phyloP scores from a whole-genome alignment of 2,329 filamentous ascomycete genomes.

The Alternaria longipes region DNA sequence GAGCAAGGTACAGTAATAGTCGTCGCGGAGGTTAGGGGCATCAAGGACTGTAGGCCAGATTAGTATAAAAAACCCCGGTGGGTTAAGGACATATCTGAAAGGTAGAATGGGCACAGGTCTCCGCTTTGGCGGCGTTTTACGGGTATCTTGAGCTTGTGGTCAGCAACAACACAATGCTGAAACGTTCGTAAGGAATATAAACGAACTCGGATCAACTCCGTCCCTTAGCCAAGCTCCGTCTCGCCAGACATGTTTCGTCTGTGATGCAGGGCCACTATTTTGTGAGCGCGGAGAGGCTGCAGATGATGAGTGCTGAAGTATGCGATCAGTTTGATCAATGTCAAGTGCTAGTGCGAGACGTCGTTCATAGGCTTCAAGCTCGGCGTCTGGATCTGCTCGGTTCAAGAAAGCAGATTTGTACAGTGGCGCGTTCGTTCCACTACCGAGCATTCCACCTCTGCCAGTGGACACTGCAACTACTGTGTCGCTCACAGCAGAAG shows the following conservation, averaged over 20 bases:
- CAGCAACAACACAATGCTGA: conserved; percentile 7
- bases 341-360: conserved; percentile 82
- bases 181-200: conserved; percentile 6
- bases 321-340: conserved; percentile 73
- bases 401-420: conserved; percentile 66
- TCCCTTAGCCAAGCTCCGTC: conserved; percentile 54
- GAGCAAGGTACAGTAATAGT: conserved; percentile 93
- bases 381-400: conserved; percentile 63
- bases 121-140: conserved; percentile 37
- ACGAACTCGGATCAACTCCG: conserved; percentile 46
- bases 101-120: conserved; percentile 72
- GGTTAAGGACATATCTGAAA: conserved; percentile 70
- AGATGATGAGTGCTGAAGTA: conserved; percentile 61
- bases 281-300: conserved; percentile 17
- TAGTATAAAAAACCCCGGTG: conserved; percentile 33
- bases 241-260: conserved; percentile 49
- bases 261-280: conserved; percentile 2
- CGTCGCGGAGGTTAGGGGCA: conserved; percentile 86
- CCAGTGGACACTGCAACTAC: conserved; percentile 66
- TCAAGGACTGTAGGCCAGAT: conserved; percentile 75
- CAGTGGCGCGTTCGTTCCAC: conserved; percentile 75
- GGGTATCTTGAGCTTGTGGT: conserved; percentile 29
- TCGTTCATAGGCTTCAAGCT: conserved; percentile 73
- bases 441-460: conserved; percentile 70
- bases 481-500: conserved; percentile 64